These are phyloP conservation scores for Pseudogymnoascus sp. DNA, from an alignment of 2,329 filamentous ascomycete genomes.

Conservation along the genomic window DNA sequence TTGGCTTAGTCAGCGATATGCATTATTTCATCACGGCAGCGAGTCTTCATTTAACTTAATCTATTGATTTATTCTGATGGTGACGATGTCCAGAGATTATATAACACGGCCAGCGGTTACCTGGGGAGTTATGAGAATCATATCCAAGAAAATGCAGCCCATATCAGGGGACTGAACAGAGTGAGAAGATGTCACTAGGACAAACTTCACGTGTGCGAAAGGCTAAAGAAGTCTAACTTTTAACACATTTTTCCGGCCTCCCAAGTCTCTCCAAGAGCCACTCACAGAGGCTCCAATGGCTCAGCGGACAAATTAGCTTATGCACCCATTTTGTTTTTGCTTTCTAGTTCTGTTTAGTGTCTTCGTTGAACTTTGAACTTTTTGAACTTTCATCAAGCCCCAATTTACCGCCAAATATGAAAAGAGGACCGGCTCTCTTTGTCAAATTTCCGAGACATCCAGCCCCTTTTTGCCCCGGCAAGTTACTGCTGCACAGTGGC, in stretches of 20 bases:
- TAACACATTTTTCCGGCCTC: neutral
- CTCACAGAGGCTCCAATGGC: neutral
- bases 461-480: neutral
- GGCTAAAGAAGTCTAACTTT: slow-evolving; percentile 5
- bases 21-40: neutral
- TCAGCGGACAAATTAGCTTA: neutral
- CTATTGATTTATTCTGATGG: neutral
- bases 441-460: slow-evolving; percentile 6
- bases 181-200: neutral
- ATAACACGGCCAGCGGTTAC: neutral
- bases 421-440: neutral
- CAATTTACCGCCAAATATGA: neutral
- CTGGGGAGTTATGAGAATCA: neutral
- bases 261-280: neutral
- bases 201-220: slow-evolving; percentile 2
- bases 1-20: neutral
- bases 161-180: neutral
- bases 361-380: neutral
- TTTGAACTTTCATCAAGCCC: neutral
- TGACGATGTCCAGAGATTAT: neutral
- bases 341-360: slow-evolving; percentile 3
- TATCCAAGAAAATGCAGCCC: neutral
- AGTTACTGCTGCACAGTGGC: neutral
- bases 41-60: slow-evolving; percentile 6
- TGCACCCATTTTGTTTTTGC: neutral